Evolutionary conservation across 23 red algal species (phyloP), one percentile per base, ranked within the genome.

Genomic region (Gracilariopsis chorda): DNA sequence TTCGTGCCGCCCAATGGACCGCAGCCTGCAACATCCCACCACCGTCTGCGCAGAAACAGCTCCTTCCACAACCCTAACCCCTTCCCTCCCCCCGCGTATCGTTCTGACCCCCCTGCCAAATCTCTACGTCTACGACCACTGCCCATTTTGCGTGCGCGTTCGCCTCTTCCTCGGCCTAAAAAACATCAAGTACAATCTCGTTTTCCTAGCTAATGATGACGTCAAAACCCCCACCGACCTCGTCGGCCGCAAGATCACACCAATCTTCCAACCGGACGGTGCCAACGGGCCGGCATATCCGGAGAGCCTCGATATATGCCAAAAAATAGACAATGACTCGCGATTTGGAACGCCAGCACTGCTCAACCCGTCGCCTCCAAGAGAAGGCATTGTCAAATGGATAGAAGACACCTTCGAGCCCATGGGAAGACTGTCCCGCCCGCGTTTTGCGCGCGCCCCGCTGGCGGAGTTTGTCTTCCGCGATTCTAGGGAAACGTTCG

Each of bases 181-280:
- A 62, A 86, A 86, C 9, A 39, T 85, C 64, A 93, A 93, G 40
- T 64, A 93, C 67, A 56, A 81, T 19, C 56, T 93, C 2, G 34
- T 85, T 13, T 93, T 51, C 47, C 79, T 93, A 4, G 27, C 44
- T 19, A 93, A 86, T 36, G 90, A 93, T 42, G 90, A 93, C 57
- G 78, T 61, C 34, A 3, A 34, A 8, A 93, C 90, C 23, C 74
- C 74, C 57, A 93, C 77, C 21, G 21, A 34, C 3, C 17, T 93
- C 23, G 57, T 93, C 28, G 90, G 90, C 25, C 86, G 82, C 43
- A 93, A 93, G 68, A 82, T 93, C 34, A 63, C 86, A 33, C 90
- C 90, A 12, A 93, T 93, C 48, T 83, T 93, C 53, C 51, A 86
- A 37, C 51, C 78, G 0, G 12, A 67, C 4, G 75, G 87, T 24